Conservation (phyloP, 2,329 filamentous ascomycete species). For the Colletotrichum sp. region DNA sequence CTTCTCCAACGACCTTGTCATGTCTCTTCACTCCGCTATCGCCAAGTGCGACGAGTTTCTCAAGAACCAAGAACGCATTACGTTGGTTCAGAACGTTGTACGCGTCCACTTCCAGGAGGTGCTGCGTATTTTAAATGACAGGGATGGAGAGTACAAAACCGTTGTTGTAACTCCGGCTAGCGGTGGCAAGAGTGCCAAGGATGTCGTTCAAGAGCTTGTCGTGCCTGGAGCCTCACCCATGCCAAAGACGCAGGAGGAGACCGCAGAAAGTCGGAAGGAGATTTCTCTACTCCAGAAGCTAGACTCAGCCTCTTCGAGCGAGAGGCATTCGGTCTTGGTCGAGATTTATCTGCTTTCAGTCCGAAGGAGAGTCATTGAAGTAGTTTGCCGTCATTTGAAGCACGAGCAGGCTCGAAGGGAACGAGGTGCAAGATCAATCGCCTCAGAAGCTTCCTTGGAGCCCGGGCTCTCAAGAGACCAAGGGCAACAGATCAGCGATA, state of each 20-base stretch:
- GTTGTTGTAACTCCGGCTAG: not conserved
- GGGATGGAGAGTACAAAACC: not conserved
- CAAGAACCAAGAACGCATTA: conserved; percentile 29
- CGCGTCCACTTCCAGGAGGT: conserved; percentile 56
- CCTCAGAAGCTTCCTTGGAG: not conserved
- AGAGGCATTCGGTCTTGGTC: conserved; percentile 2
- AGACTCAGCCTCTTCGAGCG: conserved; percentile 3
- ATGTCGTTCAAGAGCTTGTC: not conserved
- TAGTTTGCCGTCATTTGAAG: not conserved
- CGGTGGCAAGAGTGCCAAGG: not conserved
- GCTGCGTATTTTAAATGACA: conserved; percentile 48
- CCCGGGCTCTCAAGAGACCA: not conserved
- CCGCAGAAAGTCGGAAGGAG: not conserved
- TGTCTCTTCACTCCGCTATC: not conserved
- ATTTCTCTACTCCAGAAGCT: conserved; percentile 4
- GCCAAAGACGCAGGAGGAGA: not conserved
- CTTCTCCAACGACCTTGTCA: conserved; percentile 6
- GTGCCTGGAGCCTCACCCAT: not conserved
- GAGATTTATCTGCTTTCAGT: conserved; percentile 7
- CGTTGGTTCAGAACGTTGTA: conserved; percentile 48
- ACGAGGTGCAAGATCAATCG: not conserved
- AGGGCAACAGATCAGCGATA: conserved; percentile 20
- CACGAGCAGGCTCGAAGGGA: not conserved
- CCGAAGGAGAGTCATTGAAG: conserved; percentile 1
- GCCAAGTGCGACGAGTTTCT: conserved; percentile 24